Evolutionary conservation across 352 stramenopile genomes (phyloP), one percentile per base, ranked within the genome.

Genomic region (Phytopythium litorale): DNA sequence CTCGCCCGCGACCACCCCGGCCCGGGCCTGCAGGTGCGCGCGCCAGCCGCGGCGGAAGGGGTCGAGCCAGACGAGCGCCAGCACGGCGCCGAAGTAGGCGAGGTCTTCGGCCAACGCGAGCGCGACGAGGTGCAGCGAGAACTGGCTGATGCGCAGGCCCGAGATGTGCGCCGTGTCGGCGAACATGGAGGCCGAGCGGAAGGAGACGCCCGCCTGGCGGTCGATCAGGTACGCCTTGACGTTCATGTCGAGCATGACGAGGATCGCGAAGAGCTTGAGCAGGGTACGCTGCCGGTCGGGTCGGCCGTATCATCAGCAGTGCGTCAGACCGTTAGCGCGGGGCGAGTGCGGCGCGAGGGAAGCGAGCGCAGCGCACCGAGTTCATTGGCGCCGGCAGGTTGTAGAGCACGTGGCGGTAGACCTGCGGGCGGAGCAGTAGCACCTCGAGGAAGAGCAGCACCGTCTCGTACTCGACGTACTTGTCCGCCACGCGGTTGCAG

Each of bases 401-500:
- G 70, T 84, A 89, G 40, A 96, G 76, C 37, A 94, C 68, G 65
- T 96, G 87, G 63, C 87, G 80, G 71, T 94, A 92, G 56, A 92
- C 87, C 70, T 90, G 79, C n/a, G 77, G 78, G 59, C 89, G 87
- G 66, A 93, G 80, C 56, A 94, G 78, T 57, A 96, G 78, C 25
- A 94, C 76, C 63, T 96, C 87, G 55, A 96, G 73, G 69, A 92
- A 91, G 52, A 94, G 79, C 70, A 96, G 62, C 18, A 94, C 72
- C 52, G 79, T 81, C 64, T 94, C 87, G 60, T 90, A 94, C 75
- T 96, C 87, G 68, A 96, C 85, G 65, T 96, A 96, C 66, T 91
- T 91, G 68, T 96, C 87, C 4, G 84, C 81, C 23, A 94, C 79
- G 0, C 70, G 62, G 62, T 91, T 89, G 77, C 87, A 96, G 18